These are phyloP conservation scores for Knufia fluminis DNA, from an alignment of 2,329 filamentous ascomycete species.

Conservation along the genomic window DNA sequence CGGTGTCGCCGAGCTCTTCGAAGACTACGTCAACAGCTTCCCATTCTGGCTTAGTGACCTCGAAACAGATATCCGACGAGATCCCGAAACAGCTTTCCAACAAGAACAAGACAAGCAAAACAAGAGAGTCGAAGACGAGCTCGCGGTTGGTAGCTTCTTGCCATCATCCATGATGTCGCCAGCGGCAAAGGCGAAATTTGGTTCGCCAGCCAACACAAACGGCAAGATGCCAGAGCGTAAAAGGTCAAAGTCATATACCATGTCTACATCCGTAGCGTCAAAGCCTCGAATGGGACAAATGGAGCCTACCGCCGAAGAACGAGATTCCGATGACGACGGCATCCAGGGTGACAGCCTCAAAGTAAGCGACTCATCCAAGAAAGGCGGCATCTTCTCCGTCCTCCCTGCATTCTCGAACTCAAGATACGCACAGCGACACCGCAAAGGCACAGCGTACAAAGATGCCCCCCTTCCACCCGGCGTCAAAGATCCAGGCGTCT, in stretches of 20 bases:
- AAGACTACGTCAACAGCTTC: conserved; percentile 90
- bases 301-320: conserved; percentile 31
- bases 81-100: conserved; percentile 82
- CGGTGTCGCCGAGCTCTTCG: conserved; percentile 81
- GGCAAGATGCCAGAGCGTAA: conserved; percentile 15
- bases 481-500: conserved; percentile 71
- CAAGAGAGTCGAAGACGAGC: conserved; percentile 73
- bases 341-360: conserved; percentile 24
- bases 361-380: conserved; percentile 27
- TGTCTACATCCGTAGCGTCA: neutral
- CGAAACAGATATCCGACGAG: conserved; percentile 86
- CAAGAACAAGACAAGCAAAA: conserved; percentile 79
- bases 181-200: conserved; percentile 11
- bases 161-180: conserved; percentile 38
- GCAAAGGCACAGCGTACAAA: conserved; percentile 28
- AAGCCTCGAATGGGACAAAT: conserved; percentile 10
- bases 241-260: neutral
- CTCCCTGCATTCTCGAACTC: conserved; percentile 76
- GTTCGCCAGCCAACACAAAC: conserved; percentile 13
- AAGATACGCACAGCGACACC: conserved; percentile 55
- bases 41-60: conserved; percentile 93
- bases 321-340: conserved; percentile 43
- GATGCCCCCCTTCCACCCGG: conserved; percentile 64
- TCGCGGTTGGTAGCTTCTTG: conserved; percentile 81
- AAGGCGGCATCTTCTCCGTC: conserved; percentile 56